Evolutionary conservation across 2,329 filamentous ascomycete genomes (phyloP).

Genomic region (Metarhizium robertsii): DNA sequence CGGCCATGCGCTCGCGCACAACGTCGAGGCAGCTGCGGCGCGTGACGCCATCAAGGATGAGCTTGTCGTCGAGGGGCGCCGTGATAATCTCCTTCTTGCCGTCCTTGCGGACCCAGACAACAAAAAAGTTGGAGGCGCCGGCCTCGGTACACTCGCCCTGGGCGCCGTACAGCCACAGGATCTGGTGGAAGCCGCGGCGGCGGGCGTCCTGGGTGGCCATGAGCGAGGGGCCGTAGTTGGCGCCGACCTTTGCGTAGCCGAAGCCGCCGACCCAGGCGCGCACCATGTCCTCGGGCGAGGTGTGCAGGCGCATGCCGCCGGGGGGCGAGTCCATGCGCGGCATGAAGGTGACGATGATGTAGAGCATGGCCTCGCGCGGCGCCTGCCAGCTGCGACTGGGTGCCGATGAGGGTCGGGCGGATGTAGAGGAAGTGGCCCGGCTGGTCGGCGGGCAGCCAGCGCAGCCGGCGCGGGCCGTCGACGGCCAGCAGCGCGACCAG

Average conservation of each 20-base stretch:
- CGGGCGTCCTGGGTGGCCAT: constrained; percentile 69
- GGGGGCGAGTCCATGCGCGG: constrained; percentile 40
- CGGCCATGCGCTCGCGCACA: constrained; percentile 50
- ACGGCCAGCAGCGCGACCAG: constrained; percentile 61
- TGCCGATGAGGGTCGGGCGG: constrained; percentile 79
- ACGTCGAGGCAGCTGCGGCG: constrained; percentile 70
- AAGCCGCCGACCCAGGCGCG: constrained; percentile 92
- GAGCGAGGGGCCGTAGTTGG: constrained; percentile 83
- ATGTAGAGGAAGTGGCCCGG: constrained; percentile 72
- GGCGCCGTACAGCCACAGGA: constrained; percentile 84
- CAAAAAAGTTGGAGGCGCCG: constrained; percentile 86
- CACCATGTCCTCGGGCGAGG: constrained; percentile 71
- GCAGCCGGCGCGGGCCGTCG: constrained; percentile 73
- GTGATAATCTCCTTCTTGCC: constrained; percentile 62
- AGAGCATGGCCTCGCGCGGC: constrained; percentile 79
- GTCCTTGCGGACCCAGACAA: constrained; percentile 56
- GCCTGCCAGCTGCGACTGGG: constrained; percentile 68
- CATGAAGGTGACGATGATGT: constrained; percentile 63
- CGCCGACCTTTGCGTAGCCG: constrained; percentile 84
- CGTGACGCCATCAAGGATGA: constrained; percentile 88
- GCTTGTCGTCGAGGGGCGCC: constrained; percentile 69
- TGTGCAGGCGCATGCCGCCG: constrained; percentile 64
- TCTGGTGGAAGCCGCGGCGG: constrained; percentile 69
- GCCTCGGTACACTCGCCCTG: constrained; percentile 79
- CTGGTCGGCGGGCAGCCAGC: constrained; percentile 66